A percentile compares a stretch with the other conserved stretches of the same genome.
These are phyloP conservation scores for Cercospora sp. DNA, from an alignment of 2,329 filamentous ascomycete species.

Conservation along the genomic window DNA sequence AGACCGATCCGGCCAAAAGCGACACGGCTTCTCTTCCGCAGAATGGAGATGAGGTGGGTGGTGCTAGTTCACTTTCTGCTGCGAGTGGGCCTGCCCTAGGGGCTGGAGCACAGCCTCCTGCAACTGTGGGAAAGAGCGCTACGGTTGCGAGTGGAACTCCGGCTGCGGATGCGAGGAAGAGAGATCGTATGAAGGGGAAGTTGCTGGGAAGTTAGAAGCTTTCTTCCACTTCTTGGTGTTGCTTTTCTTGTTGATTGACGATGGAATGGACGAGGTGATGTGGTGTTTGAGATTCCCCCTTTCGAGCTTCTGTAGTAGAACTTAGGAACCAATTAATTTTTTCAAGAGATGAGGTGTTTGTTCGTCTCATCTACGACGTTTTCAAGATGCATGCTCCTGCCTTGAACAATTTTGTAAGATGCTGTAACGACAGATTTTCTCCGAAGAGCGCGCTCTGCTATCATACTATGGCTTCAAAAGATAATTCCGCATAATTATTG, in stretches of 20 bases:
- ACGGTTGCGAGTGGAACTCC: slow-evolving; percentile 12
- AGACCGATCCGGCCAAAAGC: background rate
- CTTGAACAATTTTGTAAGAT: too few relatives aligned
- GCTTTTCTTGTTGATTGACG: background rate
- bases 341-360: too few relatives aligned
- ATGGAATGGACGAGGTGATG: background rate
- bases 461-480: too few relatives aligned
- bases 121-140: slow-evolving; percentile 5
- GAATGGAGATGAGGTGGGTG: background rate
- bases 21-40: background rate
- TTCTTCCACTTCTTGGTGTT: background rate
- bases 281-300: background rate
- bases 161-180: slow-evolving; percentile 5
- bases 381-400: too few relatives aligned
- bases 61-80: background rate
- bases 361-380: too few relatives aligned
- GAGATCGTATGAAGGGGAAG: slow-evolving; percentile 4
- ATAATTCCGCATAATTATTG: too few relatives aligned
- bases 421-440: too few relatives aligned
- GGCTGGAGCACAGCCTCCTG: background rate
- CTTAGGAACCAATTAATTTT: background rate
- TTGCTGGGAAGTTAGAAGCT: background rate
- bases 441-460: too few relatives aligned
- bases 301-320: background rate
- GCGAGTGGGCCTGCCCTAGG: background rate